Evolutionary conservation across 306 rosid species (phyloP).

Genomic region (Erythrophleum fordii): DNA sequence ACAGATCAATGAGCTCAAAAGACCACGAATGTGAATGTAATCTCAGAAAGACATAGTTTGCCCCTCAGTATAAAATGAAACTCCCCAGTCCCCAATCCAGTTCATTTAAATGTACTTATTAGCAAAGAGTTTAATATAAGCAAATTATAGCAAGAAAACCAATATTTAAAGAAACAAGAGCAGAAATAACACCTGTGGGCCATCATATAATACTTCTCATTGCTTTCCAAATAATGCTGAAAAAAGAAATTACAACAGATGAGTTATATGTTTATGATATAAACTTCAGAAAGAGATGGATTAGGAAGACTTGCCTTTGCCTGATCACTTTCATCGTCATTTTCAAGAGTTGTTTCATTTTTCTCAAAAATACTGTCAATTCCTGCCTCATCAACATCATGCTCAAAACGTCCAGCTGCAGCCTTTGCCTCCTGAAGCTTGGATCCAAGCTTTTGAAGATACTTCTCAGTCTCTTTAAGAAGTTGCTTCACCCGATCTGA

Average conservation of each 20-base stretch:
- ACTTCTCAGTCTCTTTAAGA: conserved; percentile 95
- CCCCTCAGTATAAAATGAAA: conserved; percentile 12
- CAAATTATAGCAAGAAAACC: conserved; percentile 27
- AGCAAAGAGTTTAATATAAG: neutral
- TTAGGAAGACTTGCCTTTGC: conserved; percentile 77
- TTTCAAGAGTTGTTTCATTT: conserved; percentile 70
- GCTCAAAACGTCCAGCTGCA: conserved; percentile 64
- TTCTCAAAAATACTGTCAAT: conserved; percentile 53
- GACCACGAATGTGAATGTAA: conserved; percentile 7
- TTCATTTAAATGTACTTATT: conserved; percentile 2
- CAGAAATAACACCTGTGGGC: conserved; percentile 82
- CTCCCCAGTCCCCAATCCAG: neutral
- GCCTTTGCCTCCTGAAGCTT: conserved; percentile 87
- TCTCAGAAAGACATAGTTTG: neutral
- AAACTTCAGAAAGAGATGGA: conserved; percentile 24
- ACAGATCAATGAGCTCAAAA: conserved; percentile 36
- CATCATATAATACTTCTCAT: conserved; percentile 98
- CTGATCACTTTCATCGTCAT: conserved; percentile 97
- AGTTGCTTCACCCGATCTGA: conserved; percentile 99
- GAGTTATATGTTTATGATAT: conserved; percentile 24
- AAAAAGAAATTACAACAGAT: conserved; percentile 45
- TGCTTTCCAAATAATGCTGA: conserved; percentile 99
- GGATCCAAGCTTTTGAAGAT: conserved; percentile 99
- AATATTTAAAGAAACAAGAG: conserved; percentile 33
- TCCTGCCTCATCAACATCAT: conserved; percentile 72